Evolutionary conservation across 495 filamentous ascomycete species (phyloP).

Genomic region (Talaromyces nanjingensis): DNA sequence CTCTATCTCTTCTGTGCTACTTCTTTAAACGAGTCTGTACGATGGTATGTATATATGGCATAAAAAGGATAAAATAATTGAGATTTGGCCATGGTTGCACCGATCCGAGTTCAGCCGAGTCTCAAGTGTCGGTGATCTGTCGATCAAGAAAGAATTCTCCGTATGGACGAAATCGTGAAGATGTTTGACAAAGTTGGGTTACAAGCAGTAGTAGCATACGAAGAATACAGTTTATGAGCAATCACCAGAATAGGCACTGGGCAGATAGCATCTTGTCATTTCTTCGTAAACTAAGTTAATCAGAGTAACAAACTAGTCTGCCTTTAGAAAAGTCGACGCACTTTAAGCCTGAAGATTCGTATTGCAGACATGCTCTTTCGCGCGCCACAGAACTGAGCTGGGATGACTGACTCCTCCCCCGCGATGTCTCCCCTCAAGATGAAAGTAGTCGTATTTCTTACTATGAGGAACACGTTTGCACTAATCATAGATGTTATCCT

Average conservation of each 20-base stretch:
- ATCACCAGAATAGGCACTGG: too few relatives aligned
- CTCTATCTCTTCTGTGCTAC: neutral
- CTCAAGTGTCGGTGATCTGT: neutral
- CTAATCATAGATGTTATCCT: too few relatives aligned
- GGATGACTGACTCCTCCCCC: too few relatives aligned
- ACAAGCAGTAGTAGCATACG: too few relatives aligned
- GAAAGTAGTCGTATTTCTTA: too few relatives aligned
- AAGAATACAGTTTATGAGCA: too few relatives aligned
- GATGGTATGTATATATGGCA: neutral
- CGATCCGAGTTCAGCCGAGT: neutral
- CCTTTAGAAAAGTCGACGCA: neutral
- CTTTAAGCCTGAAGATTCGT: neutral
- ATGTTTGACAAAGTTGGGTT: too few relatives aligned
- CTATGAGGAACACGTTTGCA: too few relatives aligned
- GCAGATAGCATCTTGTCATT: too few relatives aligned
- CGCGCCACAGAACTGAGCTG: neutral
- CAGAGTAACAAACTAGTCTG: neutral
- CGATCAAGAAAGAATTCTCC: neutral
- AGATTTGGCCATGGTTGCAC: neutral
- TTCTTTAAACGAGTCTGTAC: neutral
- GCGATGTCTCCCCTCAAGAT: too few relatives aligned
- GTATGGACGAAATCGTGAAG: neutral
- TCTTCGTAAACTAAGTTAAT: too few relatives aligned
- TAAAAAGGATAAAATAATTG: neutral
- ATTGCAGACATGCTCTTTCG: neutral